A percentile compares a stretch with the other conserved stretches of the same genome.
Conservation (phyloP, 2,329 filamentous ascomycete genomes). For the Fusarium domesticum region DNA sequence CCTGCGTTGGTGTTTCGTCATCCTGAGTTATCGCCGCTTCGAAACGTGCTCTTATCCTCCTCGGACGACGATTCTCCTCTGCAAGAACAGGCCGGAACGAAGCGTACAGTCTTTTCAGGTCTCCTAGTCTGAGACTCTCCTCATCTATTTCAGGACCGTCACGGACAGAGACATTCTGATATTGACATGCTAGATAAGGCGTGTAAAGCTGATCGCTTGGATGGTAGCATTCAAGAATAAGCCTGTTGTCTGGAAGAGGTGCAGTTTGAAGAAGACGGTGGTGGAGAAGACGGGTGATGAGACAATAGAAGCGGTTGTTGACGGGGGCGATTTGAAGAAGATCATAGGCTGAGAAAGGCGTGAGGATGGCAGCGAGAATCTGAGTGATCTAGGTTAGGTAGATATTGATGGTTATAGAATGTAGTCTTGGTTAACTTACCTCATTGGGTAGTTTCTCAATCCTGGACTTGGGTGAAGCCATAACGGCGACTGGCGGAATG, state of each 20-base stretch:
- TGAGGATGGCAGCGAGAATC: constrained; percentile 32
- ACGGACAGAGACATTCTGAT: constrained; percentile 52
- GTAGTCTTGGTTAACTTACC: too few species aligned
- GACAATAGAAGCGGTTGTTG: constrained; percentile 60
- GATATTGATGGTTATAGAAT: not conserved
- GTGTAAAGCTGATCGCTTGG: constrained; percentile 66
- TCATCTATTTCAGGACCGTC: constrained; percentile 10
- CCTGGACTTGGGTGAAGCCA: constrained; percentile 9
- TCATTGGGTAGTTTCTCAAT: constrained; percentile 20
- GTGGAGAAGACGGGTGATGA: constrained; percentile 63
- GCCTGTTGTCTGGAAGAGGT: constrained; percentile 43
- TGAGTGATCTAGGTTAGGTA: not conserved
- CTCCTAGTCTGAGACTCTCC: constrained; percentile 25
- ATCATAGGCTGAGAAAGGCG: constrained; percentile 45
- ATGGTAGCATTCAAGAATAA: constrained; percentile 78
- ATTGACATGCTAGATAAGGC: constrained; percentile 65
- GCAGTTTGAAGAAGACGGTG: constrained; percentile 52
- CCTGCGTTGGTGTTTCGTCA: constrained; percentile 52
- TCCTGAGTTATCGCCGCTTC: constrained; percentile 12
- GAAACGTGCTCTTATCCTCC: constrained; percentile 21
- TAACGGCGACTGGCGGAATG: not conserved
- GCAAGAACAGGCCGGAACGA: constrained; percentile 64
- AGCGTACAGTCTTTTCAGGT: constrained; percentile 62
- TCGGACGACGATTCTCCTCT: constrained; percentile 46
- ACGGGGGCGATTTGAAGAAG: constrained; percentile 57